These are phyloP conservation scores for Lentinula lateritia DNA, from an alignment of 768 basidiomycete species.

Conservation along the genomic window DNA sequence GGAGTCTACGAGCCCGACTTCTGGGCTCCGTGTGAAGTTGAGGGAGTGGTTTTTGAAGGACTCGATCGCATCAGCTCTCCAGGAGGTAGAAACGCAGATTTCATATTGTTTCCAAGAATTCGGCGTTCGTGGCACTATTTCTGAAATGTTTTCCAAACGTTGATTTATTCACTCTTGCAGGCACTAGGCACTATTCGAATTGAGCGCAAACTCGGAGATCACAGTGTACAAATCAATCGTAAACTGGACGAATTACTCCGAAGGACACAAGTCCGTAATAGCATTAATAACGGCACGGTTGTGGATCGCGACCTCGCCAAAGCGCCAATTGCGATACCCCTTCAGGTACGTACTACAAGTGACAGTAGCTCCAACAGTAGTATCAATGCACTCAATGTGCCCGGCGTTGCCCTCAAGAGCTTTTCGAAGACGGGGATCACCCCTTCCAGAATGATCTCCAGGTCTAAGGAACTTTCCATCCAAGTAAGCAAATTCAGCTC, in stretches of 20 bases:
- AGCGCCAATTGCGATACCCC: not conserved
- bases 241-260: conserved; percentile 9
- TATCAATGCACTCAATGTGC: not conserved
- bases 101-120: conserved; percentile 9
- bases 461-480: not conserved
- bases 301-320: not conserved
- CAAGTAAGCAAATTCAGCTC: not conserved
- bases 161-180: not conserved
- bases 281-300: not conserved
- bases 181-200: conserved; percentile 3
- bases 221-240: conserved; percentile 7
- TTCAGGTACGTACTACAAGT: not conserved
- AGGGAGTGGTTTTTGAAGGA: conserved; percentile 3
- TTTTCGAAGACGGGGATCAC: not conserved
- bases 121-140: not conserved
- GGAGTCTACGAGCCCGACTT: not conserved
- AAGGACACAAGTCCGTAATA: not conserved
- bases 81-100: conserved; percentile 8
- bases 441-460: not conserved
- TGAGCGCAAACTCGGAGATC: conserved; percentile 7
- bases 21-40: not conserved
- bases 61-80: not conserved
- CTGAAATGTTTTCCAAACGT: not conserved
- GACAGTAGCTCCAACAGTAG: not conserved
- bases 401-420: not conserved